Conservation (phyloP, 352 stramenopile genomes). For the Phytophthora sp. region DNA sequence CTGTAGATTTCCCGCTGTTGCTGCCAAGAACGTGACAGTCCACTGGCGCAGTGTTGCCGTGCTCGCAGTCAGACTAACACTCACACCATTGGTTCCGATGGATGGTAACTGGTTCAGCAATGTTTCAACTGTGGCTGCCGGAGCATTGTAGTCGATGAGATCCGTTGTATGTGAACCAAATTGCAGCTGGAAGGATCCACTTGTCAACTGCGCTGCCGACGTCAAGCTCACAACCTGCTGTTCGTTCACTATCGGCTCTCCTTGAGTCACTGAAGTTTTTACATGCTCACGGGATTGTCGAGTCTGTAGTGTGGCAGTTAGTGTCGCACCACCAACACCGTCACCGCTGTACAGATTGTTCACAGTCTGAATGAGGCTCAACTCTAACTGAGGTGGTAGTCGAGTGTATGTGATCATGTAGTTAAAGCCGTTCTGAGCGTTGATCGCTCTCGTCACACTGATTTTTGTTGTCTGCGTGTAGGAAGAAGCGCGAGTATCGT, state of each 20-base stretch:
- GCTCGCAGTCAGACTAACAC: slow-evolving; percentile 32
- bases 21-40: slow-evolving; percentile 67
- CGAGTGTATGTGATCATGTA: slow-evolving; percentile 74
- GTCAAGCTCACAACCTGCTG: slow-evolving; percentile 69
- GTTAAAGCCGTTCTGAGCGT: slow-evolving; percentile 70
- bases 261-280: slow-evolving; percentile 65
- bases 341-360: slow-evolving; percentile 75
- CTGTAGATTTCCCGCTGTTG: slow-evolving; percentile 45
- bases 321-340: slow-evolving; percentile 43
- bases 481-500: slow-evolving; percentile 4
- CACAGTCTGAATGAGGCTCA: slow-evolving; percentile 43
- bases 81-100: slow-evolving; percentile 47
- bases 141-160: slow-evolving; percentile 71
- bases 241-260: slow-evolving; percentile 69
- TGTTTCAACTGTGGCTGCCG: slow-evolving; percentile 58
- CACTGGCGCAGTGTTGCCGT: slow-evolving; percentile 42
- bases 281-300: slow-evolving; percentile 64
- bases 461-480: slow-evolving; percentile 34
- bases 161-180: slow-evolving; percentile 72
- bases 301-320: slow-evolving; percentile 33
- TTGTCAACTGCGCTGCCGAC: slow-evolving; percentile 43
- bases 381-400: slow-evolving; percentile 42
- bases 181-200: slow-evolving; percentile 67
- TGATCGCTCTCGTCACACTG: slow-evolving; percentile 53
- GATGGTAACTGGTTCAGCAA: slow-evolving; percentile 78